A percentile compares a stretch with the other conserved stretches of the same genome.
Evolutionary conservation across 352 stramenopile genomes (phyloP).

Genomic region (Globisporangium spinosum): DNA sequence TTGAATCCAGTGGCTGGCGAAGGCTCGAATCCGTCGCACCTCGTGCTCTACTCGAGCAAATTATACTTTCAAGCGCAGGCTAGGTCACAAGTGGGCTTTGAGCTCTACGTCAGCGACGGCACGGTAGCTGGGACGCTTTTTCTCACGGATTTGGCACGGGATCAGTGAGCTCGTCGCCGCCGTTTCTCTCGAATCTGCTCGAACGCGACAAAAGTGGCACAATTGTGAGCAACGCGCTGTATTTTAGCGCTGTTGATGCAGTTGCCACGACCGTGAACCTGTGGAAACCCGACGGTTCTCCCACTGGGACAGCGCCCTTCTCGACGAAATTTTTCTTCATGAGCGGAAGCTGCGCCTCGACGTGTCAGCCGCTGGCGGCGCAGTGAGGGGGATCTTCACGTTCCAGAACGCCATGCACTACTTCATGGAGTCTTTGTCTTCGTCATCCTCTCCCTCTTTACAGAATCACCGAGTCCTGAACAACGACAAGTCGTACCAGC

Average conservation of each 20-base stretch:
- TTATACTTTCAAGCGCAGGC: constrained; percentile 39
- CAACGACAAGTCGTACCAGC: constrained; percentile 11
- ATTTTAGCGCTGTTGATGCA: constrained; percentile 24
- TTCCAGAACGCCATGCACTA: constrained; percentile 27
- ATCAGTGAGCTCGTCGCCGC: constrained; percentile 23
- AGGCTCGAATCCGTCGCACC: constrained; percentile 38
- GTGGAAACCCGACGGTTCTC: constrained; percentile 36
- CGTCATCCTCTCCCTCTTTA: background rate
- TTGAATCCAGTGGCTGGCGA: constrained; percentile 26
- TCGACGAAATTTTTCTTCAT: constrained; percentile 23
- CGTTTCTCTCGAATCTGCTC: constrained; percentile 18
- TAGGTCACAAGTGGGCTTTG: constrained; percentile 20
- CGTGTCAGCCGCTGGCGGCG: background rate
- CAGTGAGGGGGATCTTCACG: constrained; percentile 11
- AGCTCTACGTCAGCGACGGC: constrained; percentile 65
- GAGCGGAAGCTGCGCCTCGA: constrained; percentile 13
- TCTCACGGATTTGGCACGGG: constrained; percentile 31
- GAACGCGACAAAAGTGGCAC: constrained; percentile 1
- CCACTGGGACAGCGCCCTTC: constrained; percentile 21
- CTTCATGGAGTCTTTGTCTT: constrained; percentile 13
- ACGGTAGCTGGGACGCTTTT: constrained; percentile 36
- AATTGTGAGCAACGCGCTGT: constrained; percentile 21
- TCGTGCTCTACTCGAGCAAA: constrained; percentile 34
- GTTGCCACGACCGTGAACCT: constrained; percentile 14
- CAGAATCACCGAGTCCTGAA: background rate